Evolutionary conservation across 192 early-diverging fungal genomes (phyloP), one percentile per base, ranked within the genome.

Genomic region (Ambispora gerdemannii): DNA sequence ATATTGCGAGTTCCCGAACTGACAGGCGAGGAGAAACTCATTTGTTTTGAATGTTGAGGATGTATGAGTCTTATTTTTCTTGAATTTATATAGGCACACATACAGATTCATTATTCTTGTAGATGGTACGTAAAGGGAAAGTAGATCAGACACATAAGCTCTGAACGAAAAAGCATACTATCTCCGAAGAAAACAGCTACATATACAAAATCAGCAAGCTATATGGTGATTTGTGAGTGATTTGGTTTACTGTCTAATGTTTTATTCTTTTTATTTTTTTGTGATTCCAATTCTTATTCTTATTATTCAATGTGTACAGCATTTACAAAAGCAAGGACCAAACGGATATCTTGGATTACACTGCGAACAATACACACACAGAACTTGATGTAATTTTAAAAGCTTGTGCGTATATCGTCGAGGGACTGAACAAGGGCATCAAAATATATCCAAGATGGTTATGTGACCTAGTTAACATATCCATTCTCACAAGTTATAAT

Each of bases 301-400:
- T 20, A n/a, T n/a, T n/a, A n/a, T n/a, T n/a, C n/a, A n/a, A n/a
- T n/a, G n/a, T 65, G 25, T 72, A 52, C 35, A 63, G 60, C 25
- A 64, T 64, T 50, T 72, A 35, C 35, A 64, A 64, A 72, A 43
- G 38, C 38, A 15, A 43, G 7, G 15, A 43, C 6, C 30, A 24
- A 8, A 65, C 28, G 19, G 52, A 72, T 62, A 72, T 72, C 2
- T 56, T 64, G 43, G 49, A 72, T 64, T 63, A 30, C 31, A 72
- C 64, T 2, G 36, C 52, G 43, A 30, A 72, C 53, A 51, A 30
- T 43, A 25, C 31, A 34, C 30, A 61, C 31, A 72, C 71, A 64
- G 61, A 72, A 50, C n/a, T 72, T 55, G 71, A 72, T 72, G 61
- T 64, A 20, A 64, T 72, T 24, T 43, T 72, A 30, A 72, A 72